A percentile compares a stretch with the other conserved stretches of the same genome.
These are phyloP conservation scores for Lodderomyces theae DNA, from an alignment of 1,139 yeast species.

Conservation along the genomic window DNA sequence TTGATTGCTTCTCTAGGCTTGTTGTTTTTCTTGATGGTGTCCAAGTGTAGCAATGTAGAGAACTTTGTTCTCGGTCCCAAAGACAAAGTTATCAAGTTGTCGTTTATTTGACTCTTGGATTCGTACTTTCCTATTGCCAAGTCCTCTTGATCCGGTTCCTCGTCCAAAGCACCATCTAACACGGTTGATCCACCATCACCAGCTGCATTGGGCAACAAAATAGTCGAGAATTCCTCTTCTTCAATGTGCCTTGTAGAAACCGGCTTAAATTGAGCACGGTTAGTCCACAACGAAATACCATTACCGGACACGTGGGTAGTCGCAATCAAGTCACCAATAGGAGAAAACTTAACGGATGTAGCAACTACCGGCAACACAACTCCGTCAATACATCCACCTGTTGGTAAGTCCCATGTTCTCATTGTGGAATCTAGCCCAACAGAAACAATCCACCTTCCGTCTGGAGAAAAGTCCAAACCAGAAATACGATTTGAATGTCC, in stretches of 20 bases:
- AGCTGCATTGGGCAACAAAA: constrained; percentile 70
- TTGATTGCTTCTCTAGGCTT: constrained; percentile 89
- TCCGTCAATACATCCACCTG: constrained; percentile 97
- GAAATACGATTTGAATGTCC: constrained; percentile 93
- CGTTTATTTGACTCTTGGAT: constrained; percentile 65
- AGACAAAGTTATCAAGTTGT: constrained; percentile 68
- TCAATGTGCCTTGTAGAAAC: constrained; percentile 74
- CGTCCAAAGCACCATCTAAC: constrained; percentile 69
- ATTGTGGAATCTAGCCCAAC: constrained; percentile 83
- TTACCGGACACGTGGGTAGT: constrained; percentile 90
- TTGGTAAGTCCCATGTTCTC: constrained; percentile 96
- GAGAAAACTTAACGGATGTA: constrained; percentile 77
- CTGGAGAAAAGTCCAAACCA: constrained; percentile 85
- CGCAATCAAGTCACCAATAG: constrained; percentile 87
- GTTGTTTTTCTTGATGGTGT: constrained; percentile 78
- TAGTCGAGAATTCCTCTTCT: constrained; percentile 64
- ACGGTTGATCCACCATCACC: constrained; percentile 78
- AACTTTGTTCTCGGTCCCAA: constrained; percentile 75
- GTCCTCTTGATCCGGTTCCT: constrained; percentile 23
- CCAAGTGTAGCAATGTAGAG: constrained; percentile 75
- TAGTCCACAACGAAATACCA: constrained; percentile 92
- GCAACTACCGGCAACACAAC: constrained; percentile 74
- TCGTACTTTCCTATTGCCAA: constrained; percentile 31
- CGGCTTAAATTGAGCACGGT: constrained; percentile 77
- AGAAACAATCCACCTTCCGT: constrained; percentile 93